These are phyloP conservation scores for Stereum hirsutum DNA, from an alignment of 1,284 basidiomycete species.

Conservation along the genomic window DNA sequence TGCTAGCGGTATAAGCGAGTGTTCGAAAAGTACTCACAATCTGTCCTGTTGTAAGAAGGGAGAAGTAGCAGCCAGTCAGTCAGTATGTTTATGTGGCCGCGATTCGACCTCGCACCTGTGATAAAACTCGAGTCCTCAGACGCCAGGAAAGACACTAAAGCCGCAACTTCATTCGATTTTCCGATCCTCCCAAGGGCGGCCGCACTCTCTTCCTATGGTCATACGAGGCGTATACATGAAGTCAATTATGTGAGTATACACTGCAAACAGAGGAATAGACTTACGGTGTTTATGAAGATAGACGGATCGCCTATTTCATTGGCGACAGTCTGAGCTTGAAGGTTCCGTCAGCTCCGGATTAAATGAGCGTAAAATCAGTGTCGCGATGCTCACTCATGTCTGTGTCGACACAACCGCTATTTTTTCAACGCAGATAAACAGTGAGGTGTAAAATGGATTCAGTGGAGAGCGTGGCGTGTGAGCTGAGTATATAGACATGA, in stretches of 20 bases:
- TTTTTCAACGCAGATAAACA: background rate
- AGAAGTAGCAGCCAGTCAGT: no score
- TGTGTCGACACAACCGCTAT: background rate
- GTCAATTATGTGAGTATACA: background rate
- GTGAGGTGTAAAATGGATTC: no score
- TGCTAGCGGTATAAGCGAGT: no score
- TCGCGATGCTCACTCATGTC: background rate
- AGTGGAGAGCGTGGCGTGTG: no score
- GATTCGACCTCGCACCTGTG: slow-evolving; percentile 9
- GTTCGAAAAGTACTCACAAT: no score
- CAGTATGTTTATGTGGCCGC: no score
- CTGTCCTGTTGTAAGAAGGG: no score
- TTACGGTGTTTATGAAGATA: background rate
- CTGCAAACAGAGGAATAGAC: background rate
- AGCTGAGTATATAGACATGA: background rate
- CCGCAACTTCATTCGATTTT: slow-evolving; percentile 11
- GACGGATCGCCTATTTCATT: background rate
- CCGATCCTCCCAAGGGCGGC: slow-evolving; percentile 7
- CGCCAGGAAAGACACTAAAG: slow-evolving; percentile 13
- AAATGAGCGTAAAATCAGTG: background rate
- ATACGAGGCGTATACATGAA: background rate
- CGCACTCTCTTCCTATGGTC: no score
- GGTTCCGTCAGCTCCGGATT: background rate
- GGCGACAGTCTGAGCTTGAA: background rate
- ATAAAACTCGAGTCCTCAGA: slow-evolving; percentile 11